phyloP scores from a whole-genome alignment of 345 rosid genomes.

The Aegle marmelos region DNA sequence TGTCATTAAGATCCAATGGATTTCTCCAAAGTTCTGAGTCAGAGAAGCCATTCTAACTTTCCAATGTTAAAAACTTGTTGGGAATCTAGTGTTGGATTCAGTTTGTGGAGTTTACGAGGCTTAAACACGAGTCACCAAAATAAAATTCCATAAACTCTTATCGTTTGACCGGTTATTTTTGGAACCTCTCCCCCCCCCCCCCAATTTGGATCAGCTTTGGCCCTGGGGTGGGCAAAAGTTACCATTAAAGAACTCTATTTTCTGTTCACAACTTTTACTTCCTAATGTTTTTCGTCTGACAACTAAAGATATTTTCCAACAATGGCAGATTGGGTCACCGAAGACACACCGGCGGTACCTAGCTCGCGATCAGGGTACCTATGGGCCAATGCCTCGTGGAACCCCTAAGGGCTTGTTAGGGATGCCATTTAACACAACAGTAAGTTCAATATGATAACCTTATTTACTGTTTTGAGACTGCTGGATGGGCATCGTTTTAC shows the following conservation, averaged over 20 bases:
- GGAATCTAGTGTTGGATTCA: not conserved
- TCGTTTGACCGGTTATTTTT: not conserved
- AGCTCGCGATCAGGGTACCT: constrained; percentile 84
- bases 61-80: not conserved
- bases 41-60: not conserved
- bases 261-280: not conserved
- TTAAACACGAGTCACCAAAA: not conserved
- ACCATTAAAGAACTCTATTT: not conserved
- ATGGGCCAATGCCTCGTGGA: constrained; percentile 90
- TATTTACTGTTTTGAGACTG: not conserved
- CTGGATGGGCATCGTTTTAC: constrained; percentile 11
- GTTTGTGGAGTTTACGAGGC: not conserved
- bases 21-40: not conserved
- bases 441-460: constrained; percentile 28
- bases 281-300: not conserved
- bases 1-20: not conserved
- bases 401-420: constrained; percentile 90
- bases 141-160: not conserved
- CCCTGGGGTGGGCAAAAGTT: not conserved
- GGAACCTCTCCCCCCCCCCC: not conserved
- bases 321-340: constrained; percentile 78
- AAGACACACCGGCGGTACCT: constrained; percentile 84
- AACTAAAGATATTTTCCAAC: not conserved
- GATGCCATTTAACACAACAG: constrained; percentile 95
- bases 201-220: not conserved